A percentile compares a stretch with the other conserved stretches of the same genome.
phyloP scores from a whole-genome alignment of 1,284 basidiomycete species.

The Mycosarcoma maydis region DNA sequence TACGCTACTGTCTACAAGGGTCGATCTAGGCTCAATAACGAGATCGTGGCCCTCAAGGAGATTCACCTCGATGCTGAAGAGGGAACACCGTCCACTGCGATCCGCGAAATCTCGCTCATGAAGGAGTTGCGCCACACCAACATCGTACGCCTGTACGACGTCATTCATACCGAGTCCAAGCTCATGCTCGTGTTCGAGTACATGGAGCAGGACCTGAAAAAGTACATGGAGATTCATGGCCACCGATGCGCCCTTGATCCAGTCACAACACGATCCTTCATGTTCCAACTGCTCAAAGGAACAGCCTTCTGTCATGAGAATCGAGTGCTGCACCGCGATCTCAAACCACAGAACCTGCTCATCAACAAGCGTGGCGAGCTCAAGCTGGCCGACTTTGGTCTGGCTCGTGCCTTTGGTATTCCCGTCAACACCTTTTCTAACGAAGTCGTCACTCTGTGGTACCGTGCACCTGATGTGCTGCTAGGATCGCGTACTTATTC shows the following conservation, averaged over 20 bases:
- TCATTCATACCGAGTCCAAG: constrained; percentile 93
- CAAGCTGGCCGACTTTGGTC: constrained; percentile 86
- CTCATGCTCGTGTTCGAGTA: constrained; percentile 98
- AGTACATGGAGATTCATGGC: constrained; percentile 99
- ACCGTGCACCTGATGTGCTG: constrained; percentile 96
- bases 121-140: constrained; percentile 95
- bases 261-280: constrained; percentile 91
- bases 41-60: constrained; percentile 76
- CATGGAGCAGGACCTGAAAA: constrained; percentile 97
- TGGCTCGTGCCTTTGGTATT: constrained; percentile 78
- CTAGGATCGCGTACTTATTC: constrained; percentile 96
- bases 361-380: constrained; percentile 98
- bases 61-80: constrained; percentile 96
- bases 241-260: constrained; percentile 94
- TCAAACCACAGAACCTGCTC: constrained; percentile 96
- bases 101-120: constrained; percentile 94
- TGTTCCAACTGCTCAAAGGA: constrained; percentile 96
- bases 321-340: constrained; percentile 93
- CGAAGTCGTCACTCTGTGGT: constrained; percentile 89
- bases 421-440: constrained; percentile 67
- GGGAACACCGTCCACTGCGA: constrained; percentile 91
- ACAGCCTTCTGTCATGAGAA: constrained; percentile 99
- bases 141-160: constrained; percentile 94
- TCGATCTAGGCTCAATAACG: constrained; percentile 63
- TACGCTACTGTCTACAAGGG: constrained; percentile 67